phyloP scores from a whole-genome alignment of 441 rosid genomes.

The Populus hybrid region DNA sequence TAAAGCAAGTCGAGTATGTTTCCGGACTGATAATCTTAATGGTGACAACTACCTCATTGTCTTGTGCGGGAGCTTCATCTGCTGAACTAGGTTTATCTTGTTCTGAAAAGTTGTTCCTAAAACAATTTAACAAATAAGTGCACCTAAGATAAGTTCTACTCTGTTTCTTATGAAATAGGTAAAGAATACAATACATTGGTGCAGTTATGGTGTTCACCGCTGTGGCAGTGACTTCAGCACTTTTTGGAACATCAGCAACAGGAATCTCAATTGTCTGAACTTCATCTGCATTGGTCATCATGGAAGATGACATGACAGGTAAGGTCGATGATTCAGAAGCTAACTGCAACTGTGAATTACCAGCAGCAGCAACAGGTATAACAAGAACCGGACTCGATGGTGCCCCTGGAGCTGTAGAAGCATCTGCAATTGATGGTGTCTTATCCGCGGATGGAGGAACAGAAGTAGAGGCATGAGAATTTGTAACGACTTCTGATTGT shows the following conservation, averaged over 20 bases:
- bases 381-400: slow-evolving; percentile 60
- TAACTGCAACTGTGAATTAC: slow-evolving; percentile 27
- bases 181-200: slow-evolving; percentile 34
- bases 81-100: slow-evolving; percentile 37
- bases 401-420: slow-evolving; percentile 33
- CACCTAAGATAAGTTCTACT: slow-evolving; percentile 14
- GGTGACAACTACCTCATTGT: slow-evolving; percentile 40
- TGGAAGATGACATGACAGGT: slow-evolving; percentile 38
- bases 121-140: not conserved
- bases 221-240: slow-evolving; percentile 23
- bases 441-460: slow-evolving; percentile 29
- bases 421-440: slow-evolving; percentile 37
- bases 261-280: slow-evolving; percentile 22
- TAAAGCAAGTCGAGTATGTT: slow-evolving; percentile 21
- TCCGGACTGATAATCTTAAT: slow-evolving; percentile 9
- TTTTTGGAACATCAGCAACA: slow-evolving; percentile 29
- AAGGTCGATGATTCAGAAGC: slow-evolving; percentile 34
- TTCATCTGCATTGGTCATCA: slow-evolving; percentile 37
- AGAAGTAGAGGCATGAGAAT: slow-evolving; percentile 29
- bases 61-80: slow-evolving; percentile 38
- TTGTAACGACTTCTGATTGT: slow-evolving; percentile 32
- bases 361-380: slow-evolving; percentile 46
- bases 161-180: not conserved
- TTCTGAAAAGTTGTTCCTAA: slow-evolving; percentile 44
- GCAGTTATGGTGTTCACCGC: slow-evolving; percentile 28